Percentiles rank a stretch among this genome's conserved stretches.
Conservation (phyloP, 495 filamentous ascomycete genomes). For the Hypoxylon cercidicola region DNA sequence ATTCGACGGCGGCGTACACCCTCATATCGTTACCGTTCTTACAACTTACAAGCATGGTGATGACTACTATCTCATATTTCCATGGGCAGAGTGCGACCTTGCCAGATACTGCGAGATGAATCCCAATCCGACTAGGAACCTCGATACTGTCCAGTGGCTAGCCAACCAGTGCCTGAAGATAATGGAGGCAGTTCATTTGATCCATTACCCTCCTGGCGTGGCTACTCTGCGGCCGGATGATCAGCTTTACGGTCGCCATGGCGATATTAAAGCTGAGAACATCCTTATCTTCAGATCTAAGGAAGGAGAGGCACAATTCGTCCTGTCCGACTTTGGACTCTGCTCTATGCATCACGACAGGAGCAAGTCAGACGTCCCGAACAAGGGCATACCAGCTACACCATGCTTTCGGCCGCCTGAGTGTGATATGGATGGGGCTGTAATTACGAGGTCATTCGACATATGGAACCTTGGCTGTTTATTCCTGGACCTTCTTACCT, state of each 20-base stretch:
- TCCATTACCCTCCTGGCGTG: slow-evolving; percentile 18
- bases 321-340: slow-evolving; percentile 28
- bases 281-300: slow-evolving; percentile 27
- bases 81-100: slow-evolving; percentile 37
- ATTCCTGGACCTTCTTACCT: slow-evolving; percentile 47
- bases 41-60: slow-evolving; percentile 35
- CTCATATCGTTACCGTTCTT: slow-evolving; percentile 36
- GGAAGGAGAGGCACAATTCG: slow-evolving; percentile 5
- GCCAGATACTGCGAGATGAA: slow-evolving; percentile 17
- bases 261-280: slow-evolving; percentile 38
- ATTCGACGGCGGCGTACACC: slow-evolving; percentile 25
- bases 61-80: slow-evolving; percentile 34
- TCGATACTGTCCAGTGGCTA: slow-evolving; percentile 24
- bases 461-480: slow-evolving; percentile 55
- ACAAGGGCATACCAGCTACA: slow-evolving; percentile 13
- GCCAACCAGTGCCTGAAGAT: slow-evolving; percentile 23
- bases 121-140: background rate
- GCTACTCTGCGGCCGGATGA: slow-evolving; percentile 1
- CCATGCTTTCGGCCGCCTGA: slow-evolving; percentile 42
- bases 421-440: slow-evolving; percentile 10
- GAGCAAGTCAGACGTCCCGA: slow-evolving; percentile 27
- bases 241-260: slow-evolving; percentile 21
- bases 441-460: slow-evolving; percentile 45
- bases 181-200: slow-evolving; percentile 18
- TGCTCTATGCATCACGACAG: slow-evolving; percentile 12